Percentiles rank a stretch among this genome's conserved stretches.
Evolutionary conservation across 495 filamentous ascomycete species (phyloP).

Genomic region (Penicillium lagena): DNA sequence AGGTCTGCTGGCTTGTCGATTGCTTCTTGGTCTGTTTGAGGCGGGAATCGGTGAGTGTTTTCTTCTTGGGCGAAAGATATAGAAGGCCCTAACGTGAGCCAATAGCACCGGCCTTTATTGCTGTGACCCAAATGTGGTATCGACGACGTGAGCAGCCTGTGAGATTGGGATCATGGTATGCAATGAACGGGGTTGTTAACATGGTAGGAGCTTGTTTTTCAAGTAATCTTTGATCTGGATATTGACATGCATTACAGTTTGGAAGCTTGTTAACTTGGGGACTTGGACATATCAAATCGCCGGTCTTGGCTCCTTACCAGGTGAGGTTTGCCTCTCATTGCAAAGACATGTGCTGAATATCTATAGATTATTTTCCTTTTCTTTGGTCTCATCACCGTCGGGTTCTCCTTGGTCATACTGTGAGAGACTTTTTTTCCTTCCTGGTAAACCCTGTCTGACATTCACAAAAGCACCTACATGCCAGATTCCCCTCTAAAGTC

Average conservation of each 20-base stretch:
- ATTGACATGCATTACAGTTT: slow-evolving; percentile 13
- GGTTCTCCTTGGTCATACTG: slow-evolving; percentile 38
- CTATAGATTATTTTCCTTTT: slow-evolving; percentile 48
- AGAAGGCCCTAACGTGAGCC: background rate
- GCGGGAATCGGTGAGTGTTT: slow-evolving; percentile 31
- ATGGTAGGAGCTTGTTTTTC: slow-evolving; percentile 32
- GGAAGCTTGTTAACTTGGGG: slow-evolving; percentile 50
- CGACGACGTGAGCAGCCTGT: slow-evolving; percentile 53
- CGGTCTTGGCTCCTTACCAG: slow-evolving; percentile 50
- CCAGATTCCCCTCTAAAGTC: slow-evolving; percentile 55
- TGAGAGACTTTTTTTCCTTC: slow-evolving; percentile 5
- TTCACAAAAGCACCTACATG: slow-evolving; percentile 35
- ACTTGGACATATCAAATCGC: slow-evolving; percentile 51
- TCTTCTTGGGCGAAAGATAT: background rate
- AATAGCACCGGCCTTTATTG: slow-evolving; percentile 52
- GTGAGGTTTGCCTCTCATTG: slow-evolving; percentile 10
- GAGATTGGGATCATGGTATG: slow-evolving; percentile 53
- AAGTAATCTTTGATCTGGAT: background rate
- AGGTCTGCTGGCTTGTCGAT: slow-evolving; percentile 49
- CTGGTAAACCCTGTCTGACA: background rate
- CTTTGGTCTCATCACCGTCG: slow-evolving; percentile 47
- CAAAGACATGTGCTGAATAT: background rate
- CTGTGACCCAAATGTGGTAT: slow-evolving; percentile 60
- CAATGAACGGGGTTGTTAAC: slow-evolving; percentile 50
- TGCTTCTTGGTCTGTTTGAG: slow-evolving; percentile 61